Conservation (phyloP, 495 filamentous ascomycete species). For the Pseudomonodictys pantanalensis region DNA sequence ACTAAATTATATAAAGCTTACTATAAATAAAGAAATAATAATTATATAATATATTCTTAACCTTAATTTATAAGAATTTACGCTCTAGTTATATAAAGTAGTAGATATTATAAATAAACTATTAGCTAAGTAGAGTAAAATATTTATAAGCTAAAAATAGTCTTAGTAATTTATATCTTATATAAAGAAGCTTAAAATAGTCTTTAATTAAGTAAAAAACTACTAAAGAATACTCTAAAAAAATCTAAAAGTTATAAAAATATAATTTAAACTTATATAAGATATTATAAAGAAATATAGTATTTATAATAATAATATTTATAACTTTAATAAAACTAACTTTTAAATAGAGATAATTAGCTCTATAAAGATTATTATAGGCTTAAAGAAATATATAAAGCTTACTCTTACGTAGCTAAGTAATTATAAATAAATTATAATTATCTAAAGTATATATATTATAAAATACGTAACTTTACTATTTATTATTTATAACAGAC, state of each 20-base stretch:
- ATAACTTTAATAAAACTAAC: constrained; percentile 49
- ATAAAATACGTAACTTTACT: neutral
- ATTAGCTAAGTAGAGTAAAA: constrained; percentile 24
- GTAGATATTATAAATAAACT: constrained; percentile 45
- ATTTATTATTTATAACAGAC: constrained; percentile 32
- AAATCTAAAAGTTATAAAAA: constrained; percentile 39
- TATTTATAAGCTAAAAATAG: constrained; percentile 34
- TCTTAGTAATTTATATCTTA: too few species aligned
- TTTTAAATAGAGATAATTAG: constrained; percentile 40
- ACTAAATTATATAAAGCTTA: constrained; percentile 35
- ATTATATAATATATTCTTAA: constrained; percentile 43
- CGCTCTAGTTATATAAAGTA: constrained; percentile 33
- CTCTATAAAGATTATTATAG: constrained; percentile 6
- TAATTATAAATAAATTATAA: constrained; percentile 43
- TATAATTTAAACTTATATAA: constrained; percentile 41
- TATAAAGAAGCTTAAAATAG: too few species aligned
- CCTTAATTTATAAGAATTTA: constrained; percentile 37
- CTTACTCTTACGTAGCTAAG: constrained; percentile 35
- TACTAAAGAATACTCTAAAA: constrained; percentile 42
- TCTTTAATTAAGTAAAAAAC: constrained; percentile 36
- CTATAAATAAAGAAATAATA: constrained; percentile 33
- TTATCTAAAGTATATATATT: constrained; percentile 38
- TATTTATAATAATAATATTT: constrained; percentile 42
- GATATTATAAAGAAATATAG: constrained; percentile 40
- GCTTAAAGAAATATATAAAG: constrained; percentile 24